phyloP scores from a whole-genome alignment of 139 green algal species.

The Astrephomene gubernaculifera region DNA sequence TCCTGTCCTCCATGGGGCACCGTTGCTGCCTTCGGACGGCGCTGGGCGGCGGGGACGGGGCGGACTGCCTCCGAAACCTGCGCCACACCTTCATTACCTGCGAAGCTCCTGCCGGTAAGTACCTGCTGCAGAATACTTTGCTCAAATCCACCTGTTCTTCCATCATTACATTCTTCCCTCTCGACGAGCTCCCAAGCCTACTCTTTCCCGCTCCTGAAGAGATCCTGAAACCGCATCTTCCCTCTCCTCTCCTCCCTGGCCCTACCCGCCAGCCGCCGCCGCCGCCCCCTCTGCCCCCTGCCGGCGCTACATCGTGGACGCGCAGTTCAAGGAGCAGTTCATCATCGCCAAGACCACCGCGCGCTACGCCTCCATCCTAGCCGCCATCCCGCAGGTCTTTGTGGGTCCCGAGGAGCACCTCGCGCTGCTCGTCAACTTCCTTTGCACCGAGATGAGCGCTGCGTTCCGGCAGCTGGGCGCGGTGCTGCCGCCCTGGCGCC shows the following conservation, averaged over 20 bases:
- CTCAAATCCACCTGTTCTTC: too few species aligned
- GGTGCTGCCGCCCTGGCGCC: conserved; percentile 77
- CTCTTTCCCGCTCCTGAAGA: too few species aligned
- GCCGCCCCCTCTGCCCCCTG: too few species aligned
- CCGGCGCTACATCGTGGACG: conserved; percentile 51
- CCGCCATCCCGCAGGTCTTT: conserved; percentile 55
- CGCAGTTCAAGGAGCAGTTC: conserved; percentile 63
- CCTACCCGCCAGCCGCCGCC: too few species aligned
- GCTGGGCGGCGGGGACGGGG: conserved; percentile 56
- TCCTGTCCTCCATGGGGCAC: conserved; percentile 44
- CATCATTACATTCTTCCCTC: too few species aligned
- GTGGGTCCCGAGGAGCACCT: conserved; percentile 59
- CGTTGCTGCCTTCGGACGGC: conserved; percentile 38
- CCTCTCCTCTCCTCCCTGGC: too few species aligned
- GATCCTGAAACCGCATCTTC: too few species aligned
- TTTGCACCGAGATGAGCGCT: conserved; percentile 72
- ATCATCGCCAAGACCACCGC: conserved; percentile 57
- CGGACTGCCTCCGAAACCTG: conserved; percentile 62
- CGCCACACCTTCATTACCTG: conserved; percentile 54
- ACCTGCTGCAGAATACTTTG: too few species aligned
- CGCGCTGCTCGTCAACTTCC: conserved; percentile 54
- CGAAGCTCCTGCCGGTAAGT: not conserved
- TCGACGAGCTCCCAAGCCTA: too few species aligned
- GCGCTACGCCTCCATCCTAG: conserved; percentile 55
- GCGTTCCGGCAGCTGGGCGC: conserved; percentile 69